phyloP scores from a whole-genome alignment of 495 filamentous ascomycete genomes.

The Haplographium delicatum region DNA sequence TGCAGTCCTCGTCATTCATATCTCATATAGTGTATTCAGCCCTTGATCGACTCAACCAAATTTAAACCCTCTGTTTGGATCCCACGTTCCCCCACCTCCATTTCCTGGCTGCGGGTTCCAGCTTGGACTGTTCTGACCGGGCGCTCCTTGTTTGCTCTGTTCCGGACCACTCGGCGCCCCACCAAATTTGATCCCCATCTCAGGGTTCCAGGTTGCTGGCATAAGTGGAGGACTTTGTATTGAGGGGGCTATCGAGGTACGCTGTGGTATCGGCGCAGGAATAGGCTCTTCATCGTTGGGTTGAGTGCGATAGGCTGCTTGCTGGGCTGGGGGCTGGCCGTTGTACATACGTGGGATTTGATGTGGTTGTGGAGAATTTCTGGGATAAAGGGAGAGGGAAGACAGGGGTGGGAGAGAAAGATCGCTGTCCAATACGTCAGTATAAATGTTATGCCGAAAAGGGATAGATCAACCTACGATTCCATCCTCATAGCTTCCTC shows the following conservation, averaged over 20 bases:
- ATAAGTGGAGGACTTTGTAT: slow-evolving; percentile 34
- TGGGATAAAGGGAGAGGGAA: slow-evolving; percentile 39
- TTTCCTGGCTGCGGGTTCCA: neutral
- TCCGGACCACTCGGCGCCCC: slow-evolving; percentile 13
- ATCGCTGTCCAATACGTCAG: too few relatives aligned
- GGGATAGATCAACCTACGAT: slow-evolving; percentile 34
- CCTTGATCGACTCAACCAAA: slow-evolving; percentile 52
- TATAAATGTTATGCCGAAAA: too few relatives aligned
- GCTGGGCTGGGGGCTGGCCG: neutral
- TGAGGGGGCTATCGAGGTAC: slow-evolving; percentile 36
- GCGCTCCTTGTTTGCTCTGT: neutral
- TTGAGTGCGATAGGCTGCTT: neutral
- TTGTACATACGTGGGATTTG: neutral
- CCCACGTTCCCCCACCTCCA: slow-evolving; percentile 39
- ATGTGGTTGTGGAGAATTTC: slow-evolving; percentile 15
- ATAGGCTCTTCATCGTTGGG: slow-evolving; percentile 29
- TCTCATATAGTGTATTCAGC: too few relatives aligned
- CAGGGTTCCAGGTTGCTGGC: slow-evolving; percentile 67
- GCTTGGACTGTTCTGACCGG: neutral
- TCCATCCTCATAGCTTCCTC: slow-evolving; percentile 78
- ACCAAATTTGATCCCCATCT: slow-evolving; percentile 73
- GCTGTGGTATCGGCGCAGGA: slow-evolving; percentile 51
- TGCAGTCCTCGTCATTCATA: too few relatives aligned
- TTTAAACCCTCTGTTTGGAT: slow-evolving; percentile 55
- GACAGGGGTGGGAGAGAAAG: slow-evolving; percentile 45